Evolutionary conservation across 306 rosid species (phyloP), one percentile per base, ranked within the genome.

Genomic region (Heteromeles arbutifolia): DNA sequence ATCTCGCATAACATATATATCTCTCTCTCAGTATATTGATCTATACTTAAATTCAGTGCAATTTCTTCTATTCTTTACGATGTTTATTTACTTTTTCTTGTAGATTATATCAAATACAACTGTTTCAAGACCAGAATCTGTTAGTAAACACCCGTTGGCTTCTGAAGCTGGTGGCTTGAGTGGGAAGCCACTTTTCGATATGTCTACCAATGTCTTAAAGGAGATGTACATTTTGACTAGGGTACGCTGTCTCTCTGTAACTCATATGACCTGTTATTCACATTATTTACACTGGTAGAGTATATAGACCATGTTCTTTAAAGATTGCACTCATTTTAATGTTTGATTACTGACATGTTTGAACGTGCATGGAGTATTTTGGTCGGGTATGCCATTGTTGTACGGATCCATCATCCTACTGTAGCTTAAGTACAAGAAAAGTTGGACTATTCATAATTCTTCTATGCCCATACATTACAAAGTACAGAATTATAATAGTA

Each of bases 61-160:
- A 44, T 43, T 28, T 74, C 61, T 74, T 43, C 69, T 34, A 18
- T 14, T 65, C 45, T 19, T 64, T 81, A 13, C 73, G 0, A 56
- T 79, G 64, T 78, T 73, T 18, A 71, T 76, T 56, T 56, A 69
- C 48, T 76, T 74, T 74, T 34, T 79, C 14, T 73, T 57, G 29
- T 73, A 95, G 99, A 88, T 95, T 76, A 89, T 95, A 86, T 85
- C 99, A 75, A 92, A 95, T 77, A 92, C 98, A 52, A 95, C 98
- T 50, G 85, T 95, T 82, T 92, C 99, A 79, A 95, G 99, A 79
- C 99, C 97, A 63, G 97, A 86, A 45, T 29, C 88, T 19, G 88
- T 82, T 64, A 79, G 77, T 50, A 62, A 31, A 70, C 80, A 86
- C 83, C 90, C 89, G 66, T 21, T 85, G 79, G 88, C 96, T 82